Base-by-base conservation (phyloP, 192 early-diverging fungal genomes). In the Mortierella antarctica region DNA sequence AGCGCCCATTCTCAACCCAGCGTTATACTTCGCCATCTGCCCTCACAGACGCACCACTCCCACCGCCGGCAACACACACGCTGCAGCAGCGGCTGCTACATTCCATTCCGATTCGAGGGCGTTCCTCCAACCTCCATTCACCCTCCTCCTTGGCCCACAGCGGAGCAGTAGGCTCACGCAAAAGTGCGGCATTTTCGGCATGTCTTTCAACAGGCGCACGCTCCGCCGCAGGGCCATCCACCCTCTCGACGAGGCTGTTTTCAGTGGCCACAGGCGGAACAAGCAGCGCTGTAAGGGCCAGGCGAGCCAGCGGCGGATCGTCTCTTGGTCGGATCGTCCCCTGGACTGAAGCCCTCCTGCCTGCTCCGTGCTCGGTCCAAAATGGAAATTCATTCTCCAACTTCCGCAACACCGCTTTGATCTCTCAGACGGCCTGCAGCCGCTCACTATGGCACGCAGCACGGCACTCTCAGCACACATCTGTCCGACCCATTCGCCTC, bases 331-430 rank as follows among this genome's bases (percentile, higher is more conserved):
- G 31, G 31, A 31, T 31, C 31, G 31, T 31, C 31, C 31, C 31
- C 31, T 31, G 31, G 31, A 3, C 31, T 31, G 31, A 31, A 3
- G 11, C 18, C n/a, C 9, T 21, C 11, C 11, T 20, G 54, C 17
- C 68, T 51, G 18, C 31, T 50, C 56, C 56, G 6, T 8, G 44
- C 44, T 61, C 53, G n/a, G 65, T 61, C 57, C 65, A 62, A 62
- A 74, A 74, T 66, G 73, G 73, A 67, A 67, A 74, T 66, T 62
- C 73, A 12, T 39, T 46, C 53, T 71, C 46, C 44, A 10, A 48
- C 47, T 56, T 52, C 61, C 60, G 69, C 52, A 69, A 59, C n/a
- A 12, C 67, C 42, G 44, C 45, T 42, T 50, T 39, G 21, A 40
- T 15, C 57, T 55, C 23, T 7, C 54, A 8, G 8, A n/a, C 18